A percentile compares a stretch with the other conserved stretches of the same genome.
phyloP scores from a whole-genome alignment of 768 basidiomycete genomes.

The Xanthoconium stramineum region DNA sequence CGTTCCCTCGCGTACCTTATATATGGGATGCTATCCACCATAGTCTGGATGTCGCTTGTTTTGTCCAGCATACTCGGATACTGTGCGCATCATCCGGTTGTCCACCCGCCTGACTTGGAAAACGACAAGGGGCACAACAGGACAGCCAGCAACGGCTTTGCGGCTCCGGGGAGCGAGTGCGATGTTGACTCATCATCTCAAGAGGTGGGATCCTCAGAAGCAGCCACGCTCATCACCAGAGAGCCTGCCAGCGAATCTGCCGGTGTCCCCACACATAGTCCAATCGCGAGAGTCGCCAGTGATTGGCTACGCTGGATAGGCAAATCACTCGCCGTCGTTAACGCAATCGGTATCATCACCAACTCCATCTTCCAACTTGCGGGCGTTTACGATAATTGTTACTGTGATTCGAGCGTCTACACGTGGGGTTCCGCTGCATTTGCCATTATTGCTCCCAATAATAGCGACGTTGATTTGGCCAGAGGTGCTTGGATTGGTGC shows the following conservation, averaged over 20 bases:
- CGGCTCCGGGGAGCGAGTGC: background rate
- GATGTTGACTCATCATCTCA: too few relatives aligned
- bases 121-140: too few relatives aligned
- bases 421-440: constrained; percentile 25
- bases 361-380: constrained; percentile 31
- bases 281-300: background rate
- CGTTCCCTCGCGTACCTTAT: constrained; percentile 32
- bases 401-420: constrained; percentile 27
- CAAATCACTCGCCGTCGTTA: too few relatives aligned
- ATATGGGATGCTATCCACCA: constrained; percentile 29
- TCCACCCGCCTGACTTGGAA: background rate
- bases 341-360: too few relatives aligned
- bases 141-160: background rate
- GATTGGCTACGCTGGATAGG: constrained; percentile 25
- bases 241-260: background rate
- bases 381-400: constrained; percentile 27
- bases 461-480: constrained; percentile 27
- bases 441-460: constrained; percentile 21
- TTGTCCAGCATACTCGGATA: constrained; percentile 25
- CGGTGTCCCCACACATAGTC: background rate
- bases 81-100: too few relatives aligned
- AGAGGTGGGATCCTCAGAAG: too few relatives aligned
- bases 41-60: constrained; percentile 30
- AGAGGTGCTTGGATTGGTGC: too few relatives aligned
- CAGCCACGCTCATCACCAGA: too few relatives aligned